Base-by-base conservation (phyloP, 176 grass and related monocot genomes). In the Metroxylon sagu region DNA sequence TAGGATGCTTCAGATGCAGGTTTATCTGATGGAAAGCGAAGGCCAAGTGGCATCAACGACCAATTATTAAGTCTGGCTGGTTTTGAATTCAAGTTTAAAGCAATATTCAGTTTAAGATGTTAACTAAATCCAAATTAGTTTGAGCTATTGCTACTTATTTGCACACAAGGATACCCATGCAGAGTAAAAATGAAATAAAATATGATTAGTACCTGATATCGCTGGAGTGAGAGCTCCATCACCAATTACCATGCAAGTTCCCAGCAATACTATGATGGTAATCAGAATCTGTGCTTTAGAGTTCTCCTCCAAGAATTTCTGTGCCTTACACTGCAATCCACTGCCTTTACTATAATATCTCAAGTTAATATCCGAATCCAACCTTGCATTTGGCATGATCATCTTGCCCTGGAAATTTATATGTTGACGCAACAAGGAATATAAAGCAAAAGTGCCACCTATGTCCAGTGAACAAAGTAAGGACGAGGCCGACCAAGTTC, bases 361-460 rank as follows among this genome's bases (percentile, higher is more conserved):
- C 15, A 93, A 69, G 56, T 78, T 87, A 35, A 54, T 26, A 74
- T 93, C 89, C 19, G 80, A 93, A 27, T 59, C 80, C 62, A 93
- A 35, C 49, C 50, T 65, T 50, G 67, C 77, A 12, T 71, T 65
- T 18, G 77, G 70, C 80, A 87, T 74, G 2, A 85, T 71, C 73
- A 81, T 87, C 59, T 75, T 86, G 6, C 68, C 73, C 27, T 80
- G 84, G 83, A 93, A 93, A 55, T 81, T 69, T n/a, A 93, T 57
- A 49, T 84, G 79, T 48, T 93, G 88, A 8, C 88, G 79, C 27
- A 87, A 54, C 23, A 93, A 67, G 15, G 89, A 87, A 71, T 93
- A 93, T 35, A 93, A 73, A 8, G 89, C 89, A 64, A 93, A 93
- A n/a, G 89, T 93, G 1, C 89, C 89, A 62, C 84, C 88, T 92